Conservation (phyloP, 139 green algal species). For the Micromonas commoda region DNA sequence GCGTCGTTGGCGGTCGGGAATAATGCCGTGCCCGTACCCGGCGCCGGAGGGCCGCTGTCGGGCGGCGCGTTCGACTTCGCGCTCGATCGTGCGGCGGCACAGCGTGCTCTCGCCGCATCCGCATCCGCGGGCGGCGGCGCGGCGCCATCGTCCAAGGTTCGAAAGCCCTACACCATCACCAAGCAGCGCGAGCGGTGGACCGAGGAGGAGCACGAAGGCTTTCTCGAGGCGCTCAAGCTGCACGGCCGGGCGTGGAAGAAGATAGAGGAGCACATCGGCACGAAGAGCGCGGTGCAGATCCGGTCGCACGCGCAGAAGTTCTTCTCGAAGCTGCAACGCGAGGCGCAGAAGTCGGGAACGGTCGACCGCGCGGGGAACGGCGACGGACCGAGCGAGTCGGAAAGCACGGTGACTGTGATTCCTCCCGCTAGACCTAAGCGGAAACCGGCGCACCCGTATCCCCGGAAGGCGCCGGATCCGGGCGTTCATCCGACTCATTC, state of each 20-base stretch:
- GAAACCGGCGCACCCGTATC: slow-evolving; percentile 69
- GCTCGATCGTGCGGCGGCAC: too few species aligned
- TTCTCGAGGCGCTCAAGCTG: slow-evolving; percentile 77
- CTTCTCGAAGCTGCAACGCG: slow-evolving; percentile 41
- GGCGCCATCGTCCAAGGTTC: too few species aligned
- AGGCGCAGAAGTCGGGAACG: background rate
- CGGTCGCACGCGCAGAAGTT: slow-evolving; percentile 81
- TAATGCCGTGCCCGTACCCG: too few species aligned
- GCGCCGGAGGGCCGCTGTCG: too few species aligned
- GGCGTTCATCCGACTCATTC: background rate
- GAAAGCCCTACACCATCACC: slow-evolving; percentile 64
- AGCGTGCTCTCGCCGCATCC: too few species aligned
- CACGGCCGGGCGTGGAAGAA: slow-evolving; percentile 65
- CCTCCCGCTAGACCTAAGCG: slow-evolving; percentile 81
- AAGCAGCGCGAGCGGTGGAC: slow-evolving; percentile 76
- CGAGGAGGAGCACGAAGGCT: slow-evolving; percentile 77
- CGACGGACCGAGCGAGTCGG: background rate
- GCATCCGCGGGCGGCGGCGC: too few species aligned
- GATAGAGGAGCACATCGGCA: slow-evolving; percentile 83
- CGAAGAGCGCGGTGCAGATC: slow-evolving; percentile 92
- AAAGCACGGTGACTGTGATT: slow-evolving; percentile 40
- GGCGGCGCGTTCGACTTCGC: too few species aligned
- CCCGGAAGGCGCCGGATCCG: slow-evolving; percentile 43
- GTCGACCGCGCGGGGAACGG: slow-evolving; percentile 20
- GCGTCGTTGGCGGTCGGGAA: too few species aligned